Percentiles rank a stretch among this genome's conserved stretches.
phyloP scores from a whole-genome alignment of 306 rosid genomes.

The Fragaria nilgerrensis region DNA sequence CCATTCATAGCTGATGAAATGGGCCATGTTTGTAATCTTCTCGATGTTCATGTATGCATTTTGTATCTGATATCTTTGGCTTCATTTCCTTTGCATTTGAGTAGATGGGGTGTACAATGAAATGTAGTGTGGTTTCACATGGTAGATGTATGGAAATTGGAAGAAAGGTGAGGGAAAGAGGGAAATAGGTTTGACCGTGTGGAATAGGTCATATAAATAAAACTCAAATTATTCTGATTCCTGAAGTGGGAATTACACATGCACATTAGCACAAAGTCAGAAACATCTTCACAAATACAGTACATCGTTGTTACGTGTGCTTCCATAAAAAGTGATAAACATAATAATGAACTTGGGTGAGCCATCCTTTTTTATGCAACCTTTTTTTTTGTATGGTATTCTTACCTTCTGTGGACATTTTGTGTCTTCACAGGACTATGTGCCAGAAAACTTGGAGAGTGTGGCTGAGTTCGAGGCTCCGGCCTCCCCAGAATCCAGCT shows the following conservation, averaged over 20 bases:
- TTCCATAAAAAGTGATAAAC: not conserved
- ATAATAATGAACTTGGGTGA: not conserved
- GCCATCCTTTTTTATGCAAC: not conserved
- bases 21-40: constrained; percentile 78
- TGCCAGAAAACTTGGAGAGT: constrained; percentile 67
- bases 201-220: not conserved
- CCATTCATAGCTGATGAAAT: constrained; percentile 69
- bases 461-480: constrained; percentile 79
- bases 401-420: not conserved
- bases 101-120: not conserved
- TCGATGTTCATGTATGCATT: constrained; percentile 69
- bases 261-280: not conserved
- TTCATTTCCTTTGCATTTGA: not conserved
- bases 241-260: not conserved
- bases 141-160: not conserved
- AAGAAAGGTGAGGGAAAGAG: not conserved
- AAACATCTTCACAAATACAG: not conserved
- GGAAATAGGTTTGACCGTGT: not conserved
- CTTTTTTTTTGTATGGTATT: not conserved
- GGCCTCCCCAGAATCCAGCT: constrained; percentile 76
- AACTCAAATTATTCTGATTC: not conserved
- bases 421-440: constrained; percentile 60
- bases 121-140: not conserved
- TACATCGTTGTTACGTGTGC: not conserved
- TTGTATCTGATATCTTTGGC: not conserved